Conservation (phyloP, 1,284 basidiomycete species). For the Tausonia pullulans region DNA sequence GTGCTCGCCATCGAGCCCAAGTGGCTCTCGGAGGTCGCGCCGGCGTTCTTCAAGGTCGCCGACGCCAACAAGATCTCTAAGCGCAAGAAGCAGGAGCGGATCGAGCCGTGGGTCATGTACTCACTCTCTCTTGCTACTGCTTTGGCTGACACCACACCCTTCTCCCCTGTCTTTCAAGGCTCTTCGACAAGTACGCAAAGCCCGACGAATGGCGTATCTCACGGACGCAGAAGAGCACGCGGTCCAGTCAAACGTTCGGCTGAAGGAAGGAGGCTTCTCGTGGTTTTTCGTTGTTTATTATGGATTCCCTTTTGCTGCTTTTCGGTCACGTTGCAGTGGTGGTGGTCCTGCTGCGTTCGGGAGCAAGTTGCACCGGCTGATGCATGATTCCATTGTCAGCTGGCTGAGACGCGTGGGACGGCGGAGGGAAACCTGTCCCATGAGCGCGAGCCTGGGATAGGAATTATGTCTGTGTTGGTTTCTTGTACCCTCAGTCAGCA, state of each 20-base stretch:
- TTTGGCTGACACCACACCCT: background rate
- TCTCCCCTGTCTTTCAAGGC: background rate
- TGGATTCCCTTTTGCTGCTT: too few species aligned
- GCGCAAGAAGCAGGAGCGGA: conserved; percentile 93
- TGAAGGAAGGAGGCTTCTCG: background rate
- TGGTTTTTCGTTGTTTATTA: too few species aligned
- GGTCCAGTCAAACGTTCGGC: conserved; percentile 41
- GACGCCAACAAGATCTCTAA: conserved; percentile 94
- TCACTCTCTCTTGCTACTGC: background rate
- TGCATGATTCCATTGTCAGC: too few species aligned
- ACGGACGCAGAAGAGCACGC: conserved; percentile 73
- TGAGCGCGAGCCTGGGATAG: too few species aligned
- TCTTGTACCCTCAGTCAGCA: too few species aligned
- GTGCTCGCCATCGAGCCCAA: conserved; percentile 86
- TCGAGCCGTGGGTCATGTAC: conserved; percentile 51
- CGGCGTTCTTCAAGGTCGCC: conserved; percentile 89
- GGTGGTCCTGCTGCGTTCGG: too few species aligned
- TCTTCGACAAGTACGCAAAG: conserved; percentile 53
- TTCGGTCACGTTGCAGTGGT: too few species aligned
- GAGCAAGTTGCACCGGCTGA: too few species aligned
- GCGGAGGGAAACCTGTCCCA: too few species aligned
- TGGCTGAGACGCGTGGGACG: too few species aligned
- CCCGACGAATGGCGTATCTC: conserved; percentile 83
- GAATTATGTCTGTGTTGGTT: too few species aligned
- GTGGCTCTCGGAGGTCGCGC: conserved; percentile 97